phyloP scores from a whole-genome alignment of 2,329 filamentous ascomycete species.

The Penicillium sp. region DNA sequence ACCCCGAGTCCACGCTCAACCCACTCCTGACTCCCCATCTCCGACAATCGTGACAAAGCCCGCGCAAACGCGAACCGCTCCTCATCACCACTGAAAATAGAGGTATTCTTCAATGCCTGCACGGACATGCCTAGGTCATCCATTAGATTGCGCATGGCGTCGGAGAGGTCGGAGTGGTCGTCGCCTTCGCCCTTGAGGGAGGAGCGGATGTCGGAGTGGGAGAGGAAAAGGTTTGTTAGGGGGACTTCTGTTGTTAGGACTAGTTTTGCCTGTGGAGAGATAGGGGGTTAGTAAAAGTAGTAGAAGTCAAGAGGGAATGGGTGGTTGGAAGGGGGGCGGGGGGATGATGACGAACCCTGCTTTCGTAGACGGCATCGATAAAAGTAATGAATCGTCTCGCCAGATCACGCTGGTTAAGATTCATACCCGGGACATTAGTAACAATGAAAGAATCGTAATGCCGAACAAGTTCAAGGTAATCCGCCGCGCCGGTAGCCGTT shows the following conservation, averaged over 20 bases:
- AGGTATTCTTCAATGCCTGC: constrained; percentile 80
- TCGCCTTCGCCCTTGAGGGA: constrained; percentile 57
- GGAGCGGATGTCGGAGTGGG: constrained; percentile 70
- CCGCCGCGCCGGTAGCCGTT: constrained; percentile 85
- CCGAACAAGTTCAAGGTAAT: constrained; percentile 90
- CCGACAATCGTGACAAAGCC: constrained; percentile 79
- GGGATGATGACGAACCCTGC: constrained; percentile 50
- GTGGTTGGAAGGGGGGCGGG: not conserved
- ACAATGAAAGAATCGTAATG: constrained; percentile 93
- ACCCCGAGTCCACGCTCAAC: constrained; percentile 75
- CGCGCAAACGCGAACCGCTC: constrained; percentile 95
- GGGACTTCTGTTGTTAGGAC: constrained; percentile 90
- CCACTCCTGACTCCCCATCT: constrained; percentile 97
- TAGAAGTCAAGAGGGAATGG: not conserved
- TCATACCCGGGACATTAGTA: constrained; percentile 92
- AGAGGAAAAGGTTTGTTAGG: constrained; percentile 83
- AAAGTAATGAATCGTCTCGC: constrained; percentile 96
- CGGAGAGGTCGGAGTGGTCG: constrained; percentile 62
- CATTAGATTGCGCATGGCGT: constrained; percentile 79
- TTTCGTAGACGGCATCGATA: constrained; percentile 94
- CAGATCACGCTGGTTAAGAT: constrained; percentile 80
- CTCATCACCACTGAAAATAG: constrained; percentile 91
- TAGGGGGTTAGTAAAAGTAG: not conserved
- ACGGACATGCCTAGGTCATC: constrained; percentile 88
- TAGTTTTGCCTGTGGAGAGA: constrained; percentile 74